Percentiles rank a stretch among this genome's conserved stretches.
phyloP scores from a whole-genome alignment of 1,284 basidiomycete genomes.

The Microbotryum scabiosae region DNA sequence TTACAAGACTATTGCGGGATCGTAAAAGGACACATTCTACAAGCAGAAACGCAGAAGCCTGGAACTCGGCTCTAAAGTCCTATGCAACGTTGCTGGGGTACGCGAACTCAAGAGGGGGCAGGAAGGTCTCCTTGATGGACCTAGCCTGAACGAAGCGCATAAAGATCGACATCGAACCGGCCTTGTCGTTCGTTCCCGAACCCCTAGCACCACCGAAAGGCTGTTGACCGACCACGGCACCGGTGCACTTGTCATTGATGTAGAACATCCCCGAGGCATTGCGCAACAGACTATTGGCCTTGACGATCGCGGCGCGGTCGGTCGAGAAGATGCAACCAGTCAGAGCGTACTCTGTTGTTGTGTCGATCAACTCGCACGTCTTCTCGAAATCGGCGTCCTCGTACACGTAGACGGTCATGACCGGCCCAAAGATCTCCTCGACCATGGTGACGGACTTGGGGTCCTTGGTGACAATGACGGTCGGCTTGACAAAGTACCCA shows the following conservation, averaged over 20 bases:
- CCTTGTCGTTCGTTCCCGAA: slow-evolving; percentile 96
- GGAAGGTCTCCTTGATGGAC: slow-evolving; percentile 94
- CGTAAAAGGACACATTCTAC: not conserved
- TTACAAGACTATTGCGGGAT: no score
- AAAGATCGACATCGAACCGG: slow-evolving; percentile 66
- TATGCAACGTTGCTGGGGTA: slow-evolving; percentile 80
- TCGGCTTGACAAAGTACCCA: slow-evolving; percentile 91
- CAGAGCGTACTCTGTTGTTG: slow-evolving; percentile 78
- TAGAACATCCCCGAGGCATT: slow-evolving; percentile 77
- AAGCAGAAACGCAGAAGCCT: not conserved
- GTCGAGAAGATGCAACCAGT: slow-evolving; percentile 75
- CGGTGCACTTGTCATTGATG: slow-evolving; percentile 69
- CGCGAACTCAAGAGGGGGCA: slow-evolving; percentile 61
- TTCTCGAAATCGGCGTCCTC: slow-evolving; percentile 73
- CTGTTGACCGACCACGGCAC: slow-evolving; percentile 91
- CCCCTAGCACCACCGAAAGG: slow-evolving; percentile 91
- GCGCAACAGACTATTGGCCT: slow-evolving; percentile 63
- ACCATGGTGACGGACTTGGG: slow-evolving; percentile 83
- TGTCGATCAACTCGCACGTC: slow-evolving; percentile 79
- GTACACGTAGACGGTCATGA: slow-evolving; percentile 84
- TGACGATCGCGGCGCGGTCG: slow-evolving; percentile 66
- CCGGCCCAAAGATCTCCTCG: slow-evolving; percentile 96
- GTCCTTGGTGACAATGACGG: slow-evolving; percentile 87
- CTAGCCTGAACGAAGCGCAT: slow-evolving; percentile 55
- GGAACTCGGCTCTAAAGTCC: not conserved